Evolutionary conservation across 441 rosid species (phyloP).

Genomic region (Jatropha podagrica): DNA sequence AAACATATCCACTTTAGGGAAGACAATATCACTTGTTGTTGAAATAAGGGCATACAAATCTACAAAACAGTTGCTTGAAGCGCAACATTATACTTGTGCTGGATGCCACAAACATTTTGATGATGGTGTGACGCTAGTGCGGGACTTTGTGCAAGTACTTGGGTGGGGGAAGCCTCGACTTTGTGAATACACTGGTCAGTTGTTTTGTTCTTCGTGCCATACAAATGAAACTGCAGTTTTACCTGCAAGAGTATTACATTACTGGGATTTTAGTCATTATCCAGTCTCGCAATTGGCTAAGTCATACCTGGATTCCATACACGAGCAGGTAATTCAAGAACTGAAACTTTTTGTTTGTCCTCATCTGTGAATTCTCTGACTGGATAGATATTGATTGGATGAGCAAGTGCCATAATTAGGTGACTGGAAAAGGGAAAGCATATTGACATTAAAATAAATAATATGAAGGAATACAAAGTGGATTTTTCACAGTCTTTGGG

Average conservation of each 20-base stretch:
- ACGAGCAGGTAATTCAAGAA: conserved; percentile 64
- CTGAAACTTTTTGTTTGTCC: conserved; percentile 1
- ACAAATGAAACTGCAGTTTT: conserved; percentile 79
- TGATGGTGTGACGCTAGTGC: conserved; percentile 71
- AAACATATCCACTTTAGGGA: conserved; percentile 61
- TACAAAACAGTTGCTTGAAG: conserved; percentile 74
- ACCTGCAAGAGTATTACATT: conserved; percentile 90
- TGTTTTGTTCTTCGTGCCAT: conserved; percentile 92
- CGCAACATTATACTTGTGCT: conserved; percentile 83
- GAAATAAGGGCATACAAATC: conserved; percentile 69
- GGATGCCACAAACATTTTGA: conserved; percentile 92
- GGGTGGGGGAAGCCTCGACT: conserved; percentile 95
- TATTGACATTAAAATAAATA: not conserved
- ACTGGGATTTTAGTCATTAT: conserved; percentile 84
- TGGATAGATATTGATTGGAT: conserved; percentile 9
- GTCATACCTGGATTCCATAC: conserved; percentile 88
- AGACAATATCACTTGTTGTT: conserved; percentile 83
- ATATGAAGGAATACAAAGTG: not conserved
- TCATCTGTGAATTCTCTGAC: not conserved
- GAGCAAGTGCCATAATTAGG: conserved; percentile 1
- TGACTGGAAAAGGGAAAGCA: not conserved
- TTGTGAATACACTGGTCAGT: conserved; percentile 88
- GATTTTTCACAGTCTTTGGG: not conserved
- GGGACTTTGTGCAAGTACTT: conserved; percentile 72
- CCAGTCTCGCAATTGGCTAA: conserved; percentile 93